Percentiles rank a stretch among this genome's conserved stretches.
These are phyloP conservation scores for Ceratocystis smalleyi DNA, from an alignment of 2,329 filamentous ascomycete species.

Conservation along the genomic window DNA sequence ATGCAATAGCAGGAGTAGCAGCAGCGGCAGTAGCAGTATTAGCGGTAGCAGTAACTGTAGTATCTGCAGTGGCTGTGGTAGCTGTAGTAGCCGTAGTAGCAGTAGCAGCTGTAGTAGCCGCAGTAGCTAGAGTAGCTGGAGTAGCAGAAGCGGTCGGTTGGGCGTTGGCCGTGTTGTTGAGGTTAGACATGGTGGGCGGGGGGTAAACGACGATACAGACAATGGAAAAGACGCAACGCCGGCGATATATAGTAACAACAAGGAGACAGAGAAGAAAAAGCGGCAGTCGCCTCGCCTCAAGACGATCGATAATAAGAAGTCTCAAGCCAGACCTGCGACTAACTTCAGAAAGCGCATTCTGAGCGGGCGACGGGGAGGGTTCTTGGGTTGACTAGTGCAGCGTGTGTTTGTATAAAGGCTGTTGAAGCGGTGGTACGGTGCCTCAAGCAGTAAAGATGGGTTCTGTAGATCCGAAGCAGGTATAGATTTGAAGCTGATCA, in stretches of 20 bases:
- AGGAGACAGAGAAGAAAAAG: not conserved
- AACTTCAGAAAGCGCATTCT: not conserved
- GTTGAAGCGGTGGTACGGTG: too few relatives aligned
- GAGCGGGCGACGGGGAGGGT: not conserved
- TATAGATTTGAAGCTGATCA: too few relatives aligned
- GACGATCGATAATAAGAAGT: not conserved
- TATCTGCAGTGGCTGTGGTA: too few relatives aligned
- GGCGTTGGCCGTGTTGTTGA: not conserved
- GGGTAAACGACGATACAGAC: not conserved
- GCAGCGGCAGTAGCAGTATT: not conserved
- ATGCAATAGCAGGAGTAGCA: not conserved
- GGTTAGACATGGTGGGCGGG: not conserved
- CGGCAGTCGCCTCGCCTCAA: not conserved
- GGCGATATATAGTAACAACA: not conserved
- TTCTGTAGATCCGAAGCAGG: too few relatives aligned
- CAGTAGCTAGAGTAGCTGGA: not conserved
- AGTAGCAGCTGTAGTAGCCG: too few relatives aligned
- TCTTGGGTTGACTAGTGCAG: not conserved
- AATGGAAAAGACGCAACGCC: not conserved
- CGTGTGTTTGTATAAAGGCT: not conserved
- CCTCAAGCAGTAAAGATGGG: too few relatives aligned
- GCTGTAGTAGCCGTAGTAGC: too few relatives aligned
- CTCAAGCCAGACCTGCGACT: slow-evolving; percentile 1
- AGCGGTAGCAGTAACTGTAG: too few relatives aligned
- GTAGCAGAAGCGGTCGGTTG: not conserved